Evolutionary conservation across 1,284 basidiomycete species (phyloP).

Genomic region (Clitocybe nebularis): DNA sequence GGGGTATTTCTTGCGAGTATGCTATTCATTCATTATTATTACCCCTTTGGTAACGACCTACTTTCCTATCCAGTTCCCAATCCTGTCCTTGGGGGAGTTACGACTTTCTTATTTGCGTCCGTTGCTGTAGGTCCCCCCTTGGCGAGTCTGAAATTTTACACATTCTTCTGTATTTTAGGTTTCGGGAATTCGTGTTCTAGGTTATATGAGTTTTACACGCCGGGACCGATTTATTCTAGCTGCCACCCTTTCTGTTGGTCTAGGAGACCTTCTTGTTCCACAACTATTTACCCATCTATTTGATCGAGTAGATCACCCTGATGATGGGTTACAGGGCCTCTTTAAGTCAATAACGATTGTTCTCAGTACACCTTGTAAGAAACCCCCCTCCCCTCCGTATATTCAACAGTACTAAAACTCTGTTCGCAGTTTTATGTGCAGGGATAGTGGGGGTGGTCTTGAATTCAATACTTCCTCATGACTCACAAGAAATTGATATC

Average conservation of each 20-base stretch:
- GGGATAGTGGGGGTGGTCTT: constrained; percentile 65
- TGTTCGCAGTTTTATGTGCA: constrained; percentile 50
- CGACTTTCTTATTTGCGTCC: constrained; percentile 71
- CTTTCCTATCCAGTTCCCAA: too few relatives aligned
- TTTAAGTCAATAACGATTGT: constrained; percentile 79
- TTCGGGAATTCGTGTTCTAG: constrained; percentile 75
- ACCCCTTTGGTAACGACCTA: too few relatives aligned
- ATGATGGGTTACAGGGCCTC: constrained; percentile 62
- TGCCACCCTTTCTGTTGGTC: constrained; percentile 67
- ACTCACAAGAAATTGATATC: constrained; percentile 22
- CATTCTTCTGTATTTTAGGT: too few relatives aligned
- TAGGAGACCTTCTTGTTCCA: constrained; percentile 65
- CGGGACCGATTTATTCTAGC: constrained; percentile 77
- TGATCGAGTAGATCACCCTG: constrained; percentile 55
- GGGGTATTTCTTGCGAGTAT: constrained; percentile 78
- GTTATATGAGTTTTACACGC: constrained; percentile 61
- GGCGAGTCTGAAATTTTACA: too few relatives aligned
- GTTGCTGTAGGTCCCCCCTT: too few relatives aligned
- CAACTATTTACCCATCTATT: constrained; percentile 66
- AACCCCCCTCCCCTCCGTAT: constrained; percentile 10
- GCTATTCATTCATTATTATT: too few relatives aligned
- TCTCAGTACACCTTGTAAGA: constrained; percentile 74
- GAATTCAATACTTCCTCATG: constrained; percentile 61
- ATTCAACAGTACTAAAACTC: not conserved
- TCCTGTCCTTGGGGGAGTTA: constrained; percentile 80